Conservation (phyloP, 1,284 basidiomycete species). For the Sutorius eximius region DNA sequence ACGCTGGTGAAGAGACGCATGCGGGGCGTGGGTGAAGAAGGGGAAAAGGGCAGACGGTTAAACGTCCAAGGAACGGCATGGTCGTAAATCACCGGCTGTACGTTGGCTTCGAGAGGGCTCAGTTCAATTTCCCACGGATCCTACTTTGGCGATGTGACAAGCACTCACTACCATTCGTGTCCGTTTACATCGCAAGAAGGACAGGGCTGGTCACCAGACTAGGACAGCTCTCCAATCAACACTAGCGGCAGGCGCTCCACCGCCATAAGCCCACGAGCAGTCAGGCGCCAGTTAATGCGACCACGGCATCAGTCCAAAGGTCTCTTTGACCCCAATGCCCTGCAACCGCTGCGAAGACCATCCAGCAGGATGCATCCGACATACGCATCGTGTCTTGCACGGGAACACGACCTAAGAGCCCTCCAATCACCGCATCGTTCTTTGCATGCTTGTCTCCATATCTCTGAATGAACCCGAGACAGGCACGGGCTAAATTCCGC, state of each 20-base stretch:
- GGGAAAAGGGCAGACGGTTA: neutral
- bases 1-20: conserved; percentile 50
- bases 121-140: conserved; percentile 20
- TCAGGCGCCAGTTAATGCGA: conserved; percentile 37
- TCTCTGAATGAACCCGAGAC: conserved; percentile 46
- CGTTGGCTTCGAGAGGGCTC: neutral
- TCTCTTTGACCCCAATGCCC: conserved; percentile 87
- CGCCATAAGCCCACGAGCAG: neutral
- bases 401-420: conserved; percentile 1
- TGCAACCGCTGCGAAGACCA: conserved; percentile 71
- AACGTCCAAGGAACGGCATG: neutral
- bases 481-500: conserved; percentile 75
- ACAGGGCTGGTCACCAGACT: neutral
- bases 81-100: conserved; percentile 7
- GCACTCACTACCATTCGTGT: conserved; percentile 2
- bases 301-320: conserved; percentile 78
- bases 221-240: no score
- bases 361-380: conserved; percentile 75
- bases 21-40: conserved; percentile 5
- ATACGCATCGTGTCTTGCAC: conserved; percentile 29
- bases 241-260: neutral
- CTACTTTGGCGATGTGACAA: conserved; percentile 3
- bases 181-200: conserved; percentile 10
- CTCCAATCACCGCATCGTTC: neutral
- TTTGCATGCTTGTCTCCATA: neutral